Conservation (phyloP, 225 moss, liverwort and hornwort species). For the Pseudoscleropodium purum region DNA sequence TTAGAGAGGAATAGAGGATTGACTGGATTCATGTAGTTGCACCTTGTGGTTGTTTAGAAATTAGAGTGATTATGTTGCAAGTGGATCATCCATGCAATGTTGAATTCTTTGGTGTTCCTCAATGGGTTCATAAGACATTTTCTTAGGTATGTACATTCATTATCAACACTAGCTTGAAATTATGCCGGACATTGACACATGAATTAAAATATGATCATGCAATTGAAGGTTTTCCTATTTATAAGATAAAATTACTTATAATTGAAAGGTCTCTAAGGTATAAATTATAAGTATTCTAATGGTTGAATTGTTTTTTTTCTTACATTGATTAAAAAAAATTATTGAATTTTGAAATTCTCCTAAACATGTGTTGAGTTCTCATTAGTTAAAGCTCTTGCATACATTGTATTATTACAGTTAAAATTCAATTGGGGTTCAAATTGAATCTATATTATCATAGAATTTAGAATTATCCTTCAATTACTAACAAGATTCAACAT, state of each 20-base stretch:
- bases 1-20: background rate
- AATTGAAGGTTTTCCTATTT: background rate
- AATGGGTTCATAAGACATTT: background rate
- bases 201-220: background rate
- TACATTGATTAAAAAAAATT: background rate
- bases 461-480: background rate
- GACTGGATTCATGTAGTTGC: background rate
- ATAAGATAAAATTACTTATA: no score
- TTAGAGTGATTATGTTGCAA: background rate
- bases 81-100: background rate
- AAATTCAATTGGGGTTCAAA: background rate
- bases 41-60: background rate
- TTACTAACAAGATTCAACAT: background rate
- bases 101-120: background rate
- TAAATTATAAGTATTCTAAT: background rate
- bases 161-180: background rate
- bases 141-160: background rate
- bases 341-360: background rate
- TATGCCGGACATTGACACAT: rapidly evolving
- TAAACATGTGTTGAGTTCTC: background rate
- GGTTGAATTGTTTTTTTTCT: background rate
- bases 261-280: background rate
- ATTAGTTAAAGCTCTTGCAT: background rate
- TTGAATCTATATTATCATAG: no score
- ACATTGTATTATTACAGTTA: background rate